A percentile compares a stretch with the other conserved stretches of the same genome.
Evolutionary conservation across 164 flowering plant species (phyloP).

Genomic region (Paratinospora sagittata): DNA sequence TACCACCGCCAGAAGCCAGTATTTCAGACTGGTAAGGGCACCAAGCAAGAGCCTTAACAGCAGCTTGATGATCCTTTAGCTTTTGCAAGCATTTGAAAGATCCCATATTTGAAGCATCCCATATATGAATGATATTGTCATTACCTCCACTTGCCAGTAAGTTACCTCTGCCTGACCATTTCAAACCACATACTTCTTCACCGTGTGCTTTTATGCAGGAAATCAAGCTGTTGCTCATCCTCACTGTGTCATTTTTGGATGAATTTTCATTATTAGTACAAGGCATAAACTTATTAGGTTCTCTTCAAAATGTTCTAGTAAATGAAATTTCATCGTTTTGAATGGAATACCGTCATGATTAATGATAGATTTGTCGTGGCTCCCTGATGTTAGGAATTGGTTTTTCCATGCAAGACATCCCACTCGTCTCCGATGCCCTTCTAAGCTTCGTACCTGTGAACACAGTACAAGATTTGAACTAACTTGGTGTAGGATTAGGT

Average conservation of each 20-base stretch:
- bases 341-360: slow-evolving; percentile 42
- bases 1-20: slow-evolving; percentile 54
- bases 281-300: neutral
- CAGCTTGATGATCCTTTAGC: slow-evolving; percentile 34
- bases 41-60: slow-evolving; percentile 66
- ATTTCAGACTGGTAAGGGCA: slow-evolving; percentile 39
- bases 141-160: slow-evolving; percentile 45
- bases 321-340: neutral
- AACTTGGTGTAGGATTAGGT: neutral
- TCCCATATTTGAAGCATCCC: slow-evolving; percentile 40
- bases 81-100: slow-evolving; percentile 28
- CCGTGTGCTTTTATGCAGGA: slow-evolving; percentile 23
- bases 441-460: slow-evolving; percentile 32
- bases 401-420: slow-evolving; percentile 43
- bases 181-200: slow-evolving; percentile 37
- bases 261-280: neutral
- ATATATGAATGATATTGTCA: slow-evolving; percentile 35
- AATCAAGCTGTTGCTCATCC: slow-evolving; percentile 23
- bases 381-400: slow-evolving; percentile 37
- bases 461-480: neutral
- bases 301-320: neutral
- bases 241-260: slow-evolving; percentile 26
- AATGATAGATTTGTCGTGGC: slow-evolving; percentile 36
- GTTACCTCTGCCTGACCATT: slow-evolving; percentile 36
- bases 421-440: slow-evolving; percentile 34